Conservation (phyloP, 352 stramenopile genomes). For the Nothophytophthora sp. region DNA sequence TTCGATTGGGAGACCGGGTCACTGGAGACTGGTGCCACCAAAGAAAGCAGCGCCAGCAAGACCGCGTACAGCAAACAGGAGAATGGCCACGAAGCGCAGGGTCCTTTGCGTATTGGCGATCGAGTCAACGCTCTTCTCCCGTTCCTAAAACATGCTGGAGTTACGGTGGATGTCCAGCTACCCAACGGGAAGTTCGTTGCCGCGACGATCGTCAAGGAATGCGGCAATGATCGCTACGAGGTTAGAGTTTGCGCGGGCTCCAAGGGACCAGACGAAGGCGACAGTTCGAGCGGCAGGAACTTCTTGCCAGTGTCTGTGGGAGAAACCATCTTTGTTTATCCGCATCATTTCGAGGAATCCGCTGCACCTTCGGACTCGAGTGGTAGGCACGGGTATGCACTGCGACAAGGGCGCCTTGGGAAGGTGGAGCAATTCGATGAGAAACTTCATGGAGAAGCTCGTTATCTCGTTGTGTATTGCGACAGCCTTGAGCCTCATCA, state of each 20-base stretch:
- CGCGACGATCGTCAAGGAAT: constrained; percentile 48
- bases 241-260: constrained; percentile 41
- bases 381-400: no score
- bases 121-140: constrained; percentile 37
- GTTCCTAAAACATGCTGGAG: constrained; percentile 40
- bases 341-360: constrained; percentile 8
- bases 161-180: constrained; percentile 48
- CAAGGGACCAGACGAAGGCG: constrained; percentile 38
- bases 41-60: no score
- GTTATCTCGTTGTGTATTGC: constrained; percentile 35
- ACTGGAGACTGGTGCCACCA: constrained; percentile 1
- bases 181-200: constrained; percentile 31
- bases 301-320: constrained; percentile 27
- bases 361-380: background rate
- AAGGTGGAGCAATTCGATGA: constrained; percentile 30
- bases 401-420: constrained; percentile 30
- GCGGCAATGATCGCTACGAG: constrained; percentile 37
- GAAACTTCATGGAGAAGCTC: constrained; percentile 13
- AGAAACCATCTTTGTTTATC: constrained; percentile 43
- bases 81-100: constrained; percentile 5
- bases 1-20: constrained; percentile 49
- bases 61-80: background rate
- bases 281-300: constrained; percentile 44
- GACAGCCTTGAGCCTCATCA: constrained; percentile 27
- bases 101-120: constrained; percentile 20